Evolutionary conservation across 2,329 filamentous ascomycete species (phyloP).

Genomic region (Orbilia oligospora): DNA sequence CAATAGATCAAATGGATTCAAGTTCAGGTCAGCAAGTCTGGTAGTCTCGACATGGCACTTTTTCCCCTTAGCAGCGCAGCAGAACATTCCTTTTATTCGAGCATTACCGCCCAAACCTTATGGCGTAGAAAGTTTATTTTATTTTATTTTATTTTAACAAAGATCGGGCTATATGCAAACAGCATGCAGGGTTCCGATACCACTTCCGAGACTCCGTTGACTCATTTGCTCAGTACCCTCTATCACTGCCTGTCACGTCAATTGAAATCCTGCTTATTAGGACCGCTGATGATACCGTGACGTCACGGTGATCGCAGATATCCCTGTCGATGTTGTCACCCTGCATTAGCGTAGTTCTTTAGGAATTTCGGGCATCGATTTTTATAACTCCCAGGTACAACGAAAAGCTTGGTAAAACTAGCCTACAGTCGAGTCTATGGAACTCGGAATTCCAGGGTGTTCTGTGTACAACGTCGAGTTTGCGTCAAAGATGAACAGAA

Average conservation of each 20-base stretch:
- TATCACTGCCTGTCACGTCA: too few species aligned
- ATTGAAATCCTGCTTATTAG: slow-evolving; percentile 40
- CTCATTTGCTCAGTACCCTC: background rate
- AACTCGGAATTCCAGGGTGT: slow-evolving; percentile 19
- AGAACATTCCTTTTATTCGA: background rate
- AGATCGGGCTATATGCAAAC: background rate
- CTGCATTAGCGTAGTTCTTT: slow-evolving; percentile 51
- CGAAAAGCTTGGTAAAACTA: slow-evolving; percentile 28
- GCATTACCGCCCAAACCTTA: background rate
- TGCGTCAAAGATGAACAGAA: slow-evolving; percentile 44
- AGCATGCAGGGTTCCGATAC: slow-evolving; percentile 38
- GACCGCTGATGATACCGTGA: slow-evolving; percentile 52
- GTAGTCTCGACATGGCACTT: too few species aligned
- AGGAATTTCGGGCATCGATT: slow-evolving; percentile 1
- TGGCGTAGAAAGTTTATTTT: too few species aligned
- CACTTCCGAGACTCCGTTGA: background rate
- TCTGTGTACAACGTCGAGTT: slow-evolving; percentile 38
- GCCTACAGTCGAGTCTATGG: background rate
- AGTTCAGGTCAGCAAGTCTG: too few species aligned
- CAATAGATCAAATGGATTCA: too few species aligned
- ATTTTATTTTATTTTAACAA: too few species aligned
- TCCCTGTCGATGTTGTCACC: slow-evolving; percentile 51
- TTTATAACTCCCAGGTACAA: slow-evolving; percentile 7
- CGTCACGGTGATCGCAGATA: slow-evolving; percentile 48
- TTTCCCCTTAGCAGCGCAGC: too few species aligned